Conservation (phyloP, 1,139 yeast species). For the Magnusiomyces ingens region DNA sequence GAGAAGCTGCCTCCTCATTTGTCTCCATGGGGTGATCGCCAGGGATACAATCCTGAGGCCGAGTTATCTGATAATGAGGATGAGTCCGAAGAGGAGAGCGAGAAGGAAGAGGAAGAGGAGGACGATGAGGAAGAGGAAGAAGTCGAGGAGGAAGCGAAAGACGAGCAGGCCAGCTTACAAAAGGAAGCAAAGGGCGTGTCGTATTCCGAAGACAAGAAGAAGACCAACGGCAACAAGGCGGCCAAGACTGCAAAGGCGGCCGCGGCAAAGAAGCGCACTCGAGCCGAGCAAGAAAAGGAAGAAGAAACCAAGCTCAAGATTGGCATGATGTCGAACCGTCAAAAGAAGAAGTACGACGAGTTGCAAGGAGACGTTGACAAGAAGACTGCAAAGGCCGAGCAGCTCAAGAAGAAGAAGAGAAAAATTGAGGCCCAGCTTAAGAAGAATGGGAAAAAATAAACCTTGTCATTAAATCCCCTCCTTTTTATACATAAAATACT, state of each 20-base stretch:
- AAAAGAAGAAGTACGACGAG: conserved; percentile 88
- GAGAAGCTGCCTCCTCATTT: conserved; percentile 94
- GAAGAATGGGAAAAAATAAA: conserved; percentile 38
- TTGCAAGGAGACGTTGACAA: conserved; percentile 89
- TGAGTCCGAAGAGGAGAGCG: conserved; percentile 44
- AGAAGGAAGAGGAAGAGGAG: conserved; percentile 44
- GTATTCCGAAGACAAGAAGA: conserved; percentile 46
- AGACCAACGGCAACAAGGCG: conserved; percentile 1
- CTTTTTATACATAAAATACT: too few relatives aligned
- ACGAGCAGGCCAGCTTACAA: conserved; percentile 49
- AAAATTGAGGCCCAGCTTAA: conserved; percentile 61
- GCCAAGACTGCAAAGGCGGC: conserved; percentile 14
- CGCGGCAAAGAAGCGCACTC: conserved; percentile 28
- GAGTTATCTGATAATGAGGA: conserved; percentile 33
- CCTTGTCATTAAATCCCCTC: background rate
- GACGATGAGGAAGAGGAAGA: conserved; percentile 40
- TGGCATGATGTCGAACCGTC: conserved; percentile 97
- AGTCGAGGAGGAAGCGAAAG: conserved; percentile 20
- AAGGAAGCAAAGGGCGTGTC: conserved; percentile 83
- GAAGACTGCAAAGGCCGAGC: conserved; percentile 73
- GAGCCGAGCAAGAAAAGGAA: conserved; percentile 44
- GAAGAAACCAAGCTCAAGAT: conserved; percentile 84
- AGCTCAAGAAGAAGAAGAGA: conserved; percentile 70
- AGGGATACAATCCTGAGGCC: conserved; percentile 78
- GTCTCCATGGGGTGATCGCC: conserved; percentile 98